These are phyloP conservation scores for Euclidium syriacum DNA, from an alignment of 345 rosid species.

Conservation along the genomic window DNA sequence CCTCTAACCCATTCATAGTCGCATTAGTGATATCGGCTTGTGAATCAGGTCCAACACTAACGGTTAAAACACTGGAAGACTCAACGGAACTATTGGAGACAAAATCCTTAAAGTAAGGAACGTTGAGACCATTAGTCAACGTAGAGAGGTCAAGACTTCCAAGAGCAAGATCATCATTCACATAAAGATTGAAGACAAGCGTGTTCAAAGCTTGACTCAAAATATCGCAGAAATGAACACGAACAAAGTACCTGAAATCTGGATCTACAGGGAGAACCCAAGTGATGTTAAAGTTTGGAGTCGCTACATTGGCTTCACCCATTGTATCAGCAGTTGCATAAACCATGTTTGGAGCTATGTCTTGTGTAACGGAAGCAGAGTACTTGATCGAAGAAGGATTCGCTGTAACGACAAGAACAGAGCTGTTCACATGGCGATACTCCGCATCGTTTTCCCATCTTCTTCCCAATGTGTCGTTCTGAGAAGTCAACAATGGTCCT, in stretches of 20 bases:
- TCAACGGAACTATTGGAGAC: slow-evolving; percentile 60
- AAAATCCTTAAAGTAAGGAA: slow-evolving; percentile 77
- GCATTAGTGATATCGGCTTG: slow-evolving; percentile 53
- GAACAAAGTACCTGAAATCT: slow-evolving; percentile 71
- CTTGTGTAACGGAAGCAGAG: slow-evolving; percentile 39
- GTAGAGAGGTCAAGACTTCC: slow-evolving; percentile 73
- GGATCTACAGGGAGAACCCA: slow-evolving; percentile 78
- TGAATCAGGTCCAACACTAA: slow-evolving; percentile 85
- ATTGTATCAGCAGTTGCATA: slow-evolving; percentile 87
- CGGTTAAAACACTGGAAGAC: slow-evolving; percentile 46
- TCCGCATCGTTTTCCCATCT: slow-evolving; percentile 78
- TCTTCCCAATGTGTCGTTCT: slow-evolving; percentile 91
- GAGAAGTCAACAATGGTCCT: slow-evolving; percentile 78
- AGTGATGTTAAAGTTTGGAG: slow-evolving; percentile 71
- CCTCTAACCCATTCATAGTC: slow-evolving; percentile 84
- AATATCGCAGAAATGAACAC: slow-evolving; percentile 89
- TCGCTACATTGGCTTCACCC: slow-evolving; percentile 75
- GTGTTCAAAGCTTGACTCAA: slow-evolving; percentile 60
- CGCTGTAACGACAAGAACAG: slow-evolving; percentile 62
- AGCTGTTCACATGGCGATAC: slow-evolving; percentile 82
- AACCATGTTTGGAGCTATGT: slow-evolving; percentile 85
- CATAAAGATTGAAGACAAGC: slow-evolving; percentile 75
- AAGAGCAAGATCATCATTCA: slow-evolving; percentile 66
- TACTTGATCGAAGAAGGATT: slow-evolving; percentile 65
- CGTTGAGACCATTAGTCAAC: slow-evolving; percentile 39